Conservation (phyloP, 2,329 filamentous ascomycete genomes). For the Davidsoniella eucalypti region DNA sequence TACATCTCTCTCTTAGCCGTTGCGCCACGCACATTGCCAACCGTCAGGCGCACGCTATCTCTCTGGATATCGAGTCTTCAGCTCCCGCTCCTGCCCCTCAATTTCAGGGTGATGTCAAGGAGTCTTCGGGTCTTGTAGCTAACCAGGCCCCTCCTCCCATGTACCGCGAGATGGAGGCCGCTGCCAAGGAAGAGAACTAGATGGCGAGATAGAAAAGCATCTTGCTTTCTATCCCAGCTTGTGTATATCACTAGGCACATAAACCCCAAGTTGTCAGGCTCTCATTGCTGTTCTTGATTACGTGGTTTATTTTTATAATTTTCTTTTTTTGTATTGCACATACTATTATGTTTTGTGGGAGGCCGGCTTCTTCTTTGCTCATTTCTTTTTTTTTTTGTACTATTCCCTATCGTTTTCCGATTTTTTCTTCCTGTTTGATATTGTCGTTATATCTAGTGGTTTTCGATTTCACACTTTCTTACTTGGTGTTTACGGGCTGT, state of each 20-base stretch:
- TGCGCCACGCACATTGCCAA: neutral
- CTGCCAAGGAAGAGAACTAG: neutral
- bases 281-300: neutral
- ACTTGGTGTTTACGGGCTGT: too few species aligned
- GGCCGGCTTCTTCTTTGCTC: too few species aligned
- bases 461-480: too few species aligned
- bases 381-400: neutral
- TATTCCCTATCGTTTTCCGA: neutral
- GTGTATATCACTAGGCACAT: neutral
- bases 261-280: neutral
- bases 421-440: neutral
- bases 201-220: neutral
- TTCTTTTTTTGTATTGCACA: too few species aligned
- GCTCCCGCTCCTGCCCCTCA: neutral
- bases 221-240: neutral
- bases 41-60: neutral
- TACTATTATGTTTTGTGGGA: too few species aligned
- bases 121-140: constrained; percentile 3
- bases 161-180: constrained; percentile 1
- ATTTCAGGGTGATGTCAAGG: neutral
- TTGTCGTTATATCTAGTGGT: too few species aligned
- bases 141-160: constrained; percentile 3
- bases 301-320: neutral
- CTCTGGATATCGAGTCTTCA: neutral
- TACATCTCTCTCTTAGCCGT: neutral